These are phyloP conservation scores for Aureobasidium leucospermi DNA, from an alignment of 2,329 filamentous ascomycete genomes.

Conservation along the genomic window DNA sequence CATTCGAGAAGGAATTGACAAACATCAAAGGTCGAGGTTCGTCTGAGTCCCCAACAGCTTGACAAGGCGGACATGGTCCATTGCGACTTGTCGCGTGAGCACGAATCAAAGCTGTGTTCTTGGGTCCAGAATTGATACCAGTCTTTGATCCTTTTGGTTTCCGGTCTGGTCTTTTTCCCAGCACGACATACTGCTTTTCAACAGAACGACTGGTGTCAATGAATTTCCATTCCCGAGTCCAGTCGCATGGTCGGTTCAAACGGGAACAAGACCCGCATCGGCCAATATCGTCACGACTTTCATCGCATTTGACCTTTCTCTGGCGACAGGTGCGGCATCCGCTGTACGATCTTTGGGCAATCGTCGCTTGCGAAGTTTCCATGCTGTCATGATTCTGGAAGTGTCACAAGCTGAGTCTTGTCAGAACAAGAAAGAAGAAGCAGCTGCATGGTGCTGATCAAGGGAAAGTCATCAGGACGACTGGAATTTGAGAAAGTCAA, in stretches of 20 bases:
- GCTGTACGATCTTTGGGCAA: constrained; percentile 5
- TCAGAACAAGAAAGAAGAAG: neutral
- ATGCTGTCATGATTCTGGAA: constrained; percentile 2
- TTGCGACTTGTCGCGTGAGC: too few relatives aligned
- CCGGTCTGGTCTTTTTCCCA: neutral
- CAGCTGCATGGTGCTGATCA: neutral
- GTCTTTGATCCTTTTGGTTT: neutral
- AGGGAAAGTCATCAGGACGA: neutral
- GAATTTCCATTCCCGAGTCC: constrained; percentile 15
- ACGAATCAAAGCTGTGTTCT: neutral
- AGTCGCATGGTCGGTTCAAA: constrained; percentile 12
- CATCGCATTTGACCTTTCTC: constrained; percentile 16
- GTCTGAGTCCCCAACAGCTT: too few relatives aligned
- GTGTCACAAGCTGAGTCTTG: neutral
- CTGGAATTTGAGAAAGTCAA: neutral
- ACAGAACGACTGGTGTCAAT: constrained; percentile 9
- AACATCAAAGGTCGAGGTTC: neutral
- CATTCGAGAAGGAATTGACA: neutral
- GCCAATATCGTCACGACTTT: constrained; percentile 4
- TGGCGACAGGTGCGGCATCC: constrained; percentile 4
- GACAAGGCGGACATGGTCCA: neutral
- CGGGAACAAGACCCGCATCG: constrained; percentile 15
- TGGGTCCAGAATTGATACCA: neutral
- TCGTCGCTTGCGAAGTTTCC: constrained; percentile 6
- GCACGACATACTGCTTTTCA: constrained; percentile 12